phyloP scores from a whole-genome alignment of 1,139 yeast genomes.

The Lodderomyces beijingensis region DNA sequence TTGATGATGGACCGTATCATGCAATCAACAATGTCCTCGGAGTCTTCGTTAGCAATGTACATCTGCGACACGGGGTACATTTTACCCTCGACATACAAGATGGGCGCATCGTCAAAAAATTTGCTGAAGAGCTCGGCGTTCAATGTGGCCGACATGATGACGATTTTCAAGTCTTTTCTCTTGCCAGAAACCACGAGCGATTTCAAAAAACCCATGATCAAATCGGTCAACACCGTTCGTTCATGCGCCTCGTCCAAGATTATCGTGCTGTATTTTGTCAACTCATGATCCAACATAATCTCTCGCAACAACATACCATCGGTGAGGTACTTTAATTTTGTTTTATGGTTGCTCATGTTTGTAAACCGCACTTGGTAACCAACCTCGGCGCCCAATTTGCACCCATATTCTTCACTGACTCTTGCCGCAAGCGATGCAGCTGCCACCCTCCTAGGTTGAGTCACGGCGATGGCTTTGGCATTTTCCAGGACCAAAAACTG shows the following conservation, averaged over 20 bases:
- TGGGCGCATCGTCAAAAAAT: conserved; percentile 76
- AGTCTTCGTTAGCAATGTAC: conserved; percentile 44
- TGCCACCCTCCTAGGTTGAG: conserved; percentile 97
- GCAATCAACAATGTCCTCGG: conserved; percentile 82
- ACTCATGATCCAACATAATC: conserved; percentile 66
- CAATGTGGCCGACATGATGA: conserved; percentile 92
- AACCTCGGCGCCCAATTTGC: conserved; percentile 72
- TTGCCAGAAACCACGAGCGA: conserved; percentile 45
- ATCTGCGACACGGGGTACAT: conserved; percentile 76
- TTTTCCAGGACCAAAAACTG: conserved; percentile 66
- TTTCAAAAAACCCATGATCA: conserved; percentile 83
- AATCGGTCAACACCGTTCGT: conserved; percentile 86
- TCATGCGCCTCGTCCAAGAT: conserved; percentile 97
- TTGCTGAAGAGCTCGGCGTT: conserved; percentile 86
- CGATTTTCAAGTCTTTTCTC: conserved; percentile 55
- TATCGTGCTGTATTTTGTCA: conserved; percentile 68
- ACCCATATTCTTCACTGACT: conserved; percentile 86
- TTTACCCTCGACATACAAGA: conserved; percentile 83
- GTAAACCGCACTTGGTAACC: conserved; percentile 91
- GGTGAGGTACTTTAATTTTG: conserved; percentile 80
- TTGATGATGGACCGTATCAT: conserved; percentile 73
- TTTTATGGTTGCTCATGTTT: conserved; percentile 34
- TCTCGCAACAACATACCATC: conserved; percentile 98
- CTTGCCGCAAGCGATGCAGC: conserved; percentile 92
- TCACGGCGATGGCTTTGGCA: conserved; percentile 70